phyloP scores from a whole-genome alignment of 148 eudicot species.

The Chenopodium album region DNA sequence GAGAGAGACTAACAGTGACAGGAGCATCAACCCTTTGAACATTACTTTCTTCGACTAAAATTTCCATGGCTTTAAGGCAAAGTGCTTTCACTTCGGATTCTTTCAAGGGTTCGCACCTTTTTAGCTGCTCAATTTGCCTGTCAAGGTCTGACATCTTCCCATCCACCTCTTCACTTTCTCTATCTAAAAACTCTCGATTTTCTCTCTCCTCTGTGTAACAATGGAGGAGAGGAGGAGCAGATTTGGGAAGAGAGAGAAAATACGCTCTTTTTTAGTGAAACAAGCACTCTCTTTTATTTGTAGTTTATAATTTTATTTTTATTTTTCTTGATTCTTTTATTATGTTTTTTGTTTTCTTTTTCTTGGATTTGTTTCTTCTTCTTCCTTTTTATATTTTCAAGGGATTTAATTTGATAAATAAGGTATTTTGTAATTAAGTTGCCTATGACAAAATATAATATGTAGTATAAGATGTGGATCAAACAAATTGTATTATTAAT shows the following conservation, averaged over 20 bases:
- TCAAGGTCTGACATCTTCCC: conserved; percentile 80
- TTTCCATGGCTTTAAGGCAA: conserved; percentile 88
- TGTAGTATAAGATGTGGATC: too few species aligned
- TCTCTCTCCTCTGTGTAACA: not conserved
- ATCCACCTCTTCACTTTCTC: conserved; percentile 11
- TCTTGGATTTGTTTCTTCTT: not conserved
- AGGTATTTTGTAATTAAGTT: too few species aligned
- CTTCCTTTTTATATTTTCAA: too few species aligned
- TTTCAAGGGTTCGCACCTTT: conserved; percentile 74
- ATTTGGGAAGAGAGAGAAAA: conserved; percentile 7
- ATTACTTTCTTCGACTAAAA: conserved; percentile 86
- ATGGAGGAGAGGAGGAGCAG: not conserved
- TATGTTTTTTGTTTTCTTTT: too few species aligned
- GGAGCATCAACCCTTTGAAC: conserved; percentile 94
- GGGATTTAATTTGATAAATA: too few species aligned
- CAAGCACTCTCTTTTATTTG: too few species aligned
- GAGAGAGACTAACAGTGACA: conserved; percentile 59
- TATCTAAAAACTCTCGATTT: not conserved
- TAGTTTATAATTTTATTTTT: too few species aligned
- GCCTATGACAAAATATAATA: too few species aligned
- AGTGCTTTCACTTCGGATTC: conserved; percentile 85
- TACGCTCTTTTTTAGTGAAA: not conserved
- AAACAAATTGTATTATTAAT: too few species aligned
- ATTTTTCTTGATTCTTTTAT: too few species aligned
- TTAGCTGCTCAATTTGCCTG: conserved; percentile 86